Conservation (phyloP, 345 rosid genomes). For the Garcia nutans region DNA sequence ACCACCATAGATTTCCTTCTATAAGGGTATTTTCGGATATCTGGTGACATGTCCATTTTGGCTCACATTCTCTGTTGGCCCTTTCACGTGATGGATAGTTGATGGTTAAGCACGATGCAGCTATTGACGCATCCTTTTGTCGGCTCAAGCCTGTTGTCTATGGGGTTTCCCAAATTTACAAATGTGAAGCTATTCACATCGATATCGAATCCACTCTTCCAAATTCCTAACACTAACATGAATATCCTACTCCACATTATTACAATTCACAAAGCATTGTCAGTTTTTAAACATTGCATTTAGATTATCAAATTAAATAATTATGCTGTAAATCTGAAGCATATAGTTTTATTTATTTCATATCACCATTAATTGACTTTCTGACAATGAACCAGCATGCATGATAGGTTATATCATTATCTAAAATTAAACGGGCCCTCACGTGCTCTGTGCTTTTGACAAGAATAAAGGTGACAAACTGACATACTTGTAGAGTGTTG, state of each 20-base stretch:
- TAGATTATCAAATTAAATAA: too few species aligned
- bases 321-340: too few species aligned
- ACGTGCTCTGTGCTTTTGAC: background rate
- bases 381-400: background rate
- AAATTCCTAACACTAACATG: too few species aligned
- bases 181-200: background rate
- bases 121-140: background rate
- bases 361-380: too few species aligned
- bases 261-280: background rate
- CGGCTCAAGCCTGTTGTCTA: background rate
- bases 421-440: background rate
- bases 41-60: constrained; percentile 20
- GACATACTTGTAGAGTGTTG: too few species aligned
- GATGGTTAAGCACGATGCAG: constrained; percentile 18
- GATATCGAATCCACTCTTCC: too few species aligned
- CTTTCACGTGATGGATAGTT: constrained; percentile 30
- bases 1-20: too few species aligned
- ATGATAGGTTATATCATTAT: background rate
- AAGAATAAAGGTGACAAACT: too few species aligned
- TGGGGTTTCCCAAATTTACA: background rate
- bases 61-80: constrained; percentile 12
- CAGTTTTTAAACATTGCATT: background rate
- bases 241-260: background rate
- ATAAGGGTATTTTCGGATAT: background rate
- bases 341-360: too few species aligned